These are phyloP conservation scores for Aspergillus fischeri DNA, from an alignment of 2,329 filamentous ascomycete genomes.

Conservation along the genomic window DNA sequence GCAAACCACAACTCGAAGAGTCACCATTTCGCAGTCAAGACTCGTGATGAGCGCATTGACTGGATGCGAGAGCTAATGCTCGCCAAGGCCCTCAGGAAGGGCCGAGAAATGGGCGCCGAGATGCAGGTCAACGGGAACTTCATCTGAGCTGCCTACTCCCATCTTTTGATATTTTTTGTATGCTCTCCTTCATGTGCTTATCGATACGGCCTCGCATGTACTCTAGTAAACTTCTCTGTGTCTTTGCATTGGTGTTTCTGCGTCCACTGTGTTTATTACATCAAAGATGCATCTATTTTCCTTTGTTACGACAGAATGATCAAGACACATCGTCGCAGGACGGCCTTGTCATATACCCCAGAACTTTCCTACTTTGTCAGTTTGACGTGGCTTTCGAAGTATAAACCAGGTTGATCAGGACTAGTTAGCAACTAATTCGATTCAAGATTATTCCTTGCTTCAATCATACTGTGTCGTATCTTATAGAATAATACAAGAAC, in stretches of 20 bases:
- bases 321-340: slow-evolving; percentile 7
- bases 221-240: not conserved
- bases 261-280: not conserved
- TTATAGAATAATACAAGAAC: no score
- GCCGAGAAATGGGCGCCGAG: slow-evolving; percentile 26
- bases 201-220: not conserved
- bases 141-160: slow-evolving; percentile 14
- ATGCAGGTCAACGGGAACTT: slow-evolving; percentile 29
- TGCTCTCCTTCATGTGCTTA: not conserved
- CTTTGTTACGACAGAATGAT: slow-evolving; percentile 8
- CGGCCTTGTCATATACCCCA: slow-evolving; percentile 6
- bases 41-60: slow-evolving; percentile 84
- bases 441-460: not conserved
- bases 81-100: slow-evolving; percentile 36
- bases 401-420: not conserved
- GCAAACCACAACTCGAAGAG: slow-evolving; percentile 63
- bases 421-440: not conserved
- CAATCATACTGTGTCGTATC: no score
- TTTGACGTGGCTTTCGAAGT: not conserved
- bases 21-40: slow-evolving; percentile 89
- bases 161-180: not conserved
- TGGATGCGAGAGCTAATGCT: slow-evolving; percentile 60
- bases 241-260: not conserved
- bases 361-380: not conserved
- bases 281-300: not conserved